Percentiles rank a stretch among this genome's conserved stretches.
Evolutionary conservation across 2,329 filamentous ascomycete species (phyloP).

Genomic region (Knoxdaviesia proteae): DNA sequence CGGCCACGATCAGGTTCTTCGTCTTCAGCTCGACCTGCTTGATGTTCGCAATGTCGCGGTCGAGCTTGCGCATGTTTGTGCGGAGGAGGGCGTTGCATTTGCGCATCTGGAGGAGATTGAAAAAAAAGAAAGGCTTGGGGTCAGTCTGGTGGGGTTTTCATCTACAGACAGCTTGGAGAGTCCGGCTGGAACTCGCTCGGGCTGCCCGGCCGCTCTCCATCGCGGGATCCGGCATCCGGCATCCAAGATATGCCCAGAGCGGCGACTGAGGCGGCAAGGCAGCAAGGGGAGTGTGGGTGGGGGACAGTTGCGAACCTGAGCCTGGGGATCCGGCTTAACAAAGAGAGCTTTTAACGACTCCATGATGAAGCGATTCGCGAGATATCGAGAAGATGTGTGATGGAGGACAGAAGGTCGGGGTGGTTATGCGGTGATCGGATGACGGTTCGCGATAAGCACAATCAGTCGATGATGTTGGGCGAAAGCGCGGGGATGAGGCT

Average conservation of each 20-base stretch:
- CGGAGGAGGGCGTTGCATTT: conserved; percentile 90
- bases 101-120: conserved; percentile 40
- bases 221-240: too few species aligned
- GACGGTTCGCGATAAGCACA: too few species aligned
- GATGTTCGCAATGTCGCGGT: conserved; percentile 70
- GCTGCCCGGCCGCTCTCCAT: too few species aligned
- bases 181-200: too few species aligned
- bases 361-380: conserved; percentile 31
- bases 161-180: too few species aligned
- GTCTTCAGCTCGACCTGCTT: conserved; percentile 68
- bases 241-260: too few species aligned
- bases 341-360: conserved; percentile 73
- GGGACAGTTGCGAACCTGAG: conserved; percentile 42
- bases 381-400: too few species aligned
- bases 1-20: conserved; percentile 63
- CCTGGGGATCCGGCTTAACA: conserved; percentile 79
- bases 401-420: too few species aligned
- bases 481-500: too few species aligned
- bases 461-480: too few species aligned
- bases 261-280: too few species aligned
- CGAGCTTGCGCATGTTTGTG: conserved; percentile 76
- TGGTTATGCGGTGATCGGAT: too few species aligned
- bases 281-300: neutral
- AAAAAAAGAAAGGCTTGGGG: neutral
- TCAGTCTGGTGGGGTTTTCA: neutral